These are phyloP conservation scores for Pestalotiopsis sp. DNA, from an alignment of 2,329 filamentous ascomycete species.

Conservation along the genomic window DNA sequence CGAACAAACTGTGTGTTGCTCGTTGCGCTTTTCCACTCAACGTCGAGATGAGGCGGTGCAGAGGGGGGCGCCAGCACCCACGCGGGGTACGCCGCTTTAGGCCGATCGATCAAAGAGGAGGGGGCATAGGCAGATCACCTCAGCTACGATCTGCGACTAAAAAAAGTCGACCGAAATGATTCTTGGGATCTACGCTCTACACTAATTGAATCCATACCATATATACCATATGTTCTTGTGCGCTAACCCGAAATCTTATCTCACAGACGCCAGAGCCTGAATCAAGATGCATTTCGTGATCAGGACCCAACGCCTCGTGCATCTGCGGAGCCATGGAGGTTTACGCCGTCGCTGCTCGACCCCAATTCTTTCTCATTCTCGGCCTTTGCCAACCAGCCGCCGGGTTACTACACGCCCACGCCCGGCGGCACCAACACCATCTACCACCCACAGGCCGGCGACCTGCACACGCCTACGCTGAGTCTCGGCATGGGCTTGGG, in stretches of 20 bases:
- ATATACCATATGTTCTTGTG: neutral
- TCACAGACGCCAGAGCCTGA: constrained; percentile 48
- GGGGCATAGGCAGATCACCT: neutral
- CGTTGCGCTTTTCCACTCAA: neutral
- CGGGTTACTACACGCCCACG: constrained; percentile 87
- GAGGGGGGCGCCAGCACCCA: constrained; percentile 18
- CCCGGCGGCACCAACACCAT: constrained; percentile 79
- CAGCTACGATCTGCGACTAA: neutral
- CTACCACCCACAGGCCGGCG: constrained; percentile 82
- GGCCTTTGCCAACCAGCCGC: constrained; percentile 76
- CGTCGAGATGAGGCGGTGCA: constrained; percentile 26
- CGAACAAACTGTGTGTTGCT: neutral
- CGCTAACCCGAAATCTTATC: constrained; percentile 36
- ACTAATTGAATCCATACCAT: neutral
- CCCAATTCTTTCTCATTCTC: constrained; percentile 82
- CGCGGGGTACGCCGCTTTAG: constrained; percentile 28
- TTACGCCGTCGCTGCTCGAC: constrained; percentile 88
- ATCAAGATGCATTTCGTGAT: constrained; percentile 59
- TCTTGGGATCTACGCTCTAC: neutral
- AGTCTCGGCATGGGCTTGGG: constrained; percentile 75
- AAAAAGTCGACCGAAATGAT: neutral
- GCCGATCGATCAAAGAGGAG: neutral
- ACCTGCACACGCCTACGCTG: constrained; percentile 82
- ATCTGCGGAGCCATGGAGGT: constrained; percentile 80
- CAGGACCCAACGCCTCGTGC: constrained; percentile 82